These are phyloP conservation scores for Platismatia glauca DNA, from an alignment of 495 filamentous ascomycete species.

Conservation along the genomic window DNA sequence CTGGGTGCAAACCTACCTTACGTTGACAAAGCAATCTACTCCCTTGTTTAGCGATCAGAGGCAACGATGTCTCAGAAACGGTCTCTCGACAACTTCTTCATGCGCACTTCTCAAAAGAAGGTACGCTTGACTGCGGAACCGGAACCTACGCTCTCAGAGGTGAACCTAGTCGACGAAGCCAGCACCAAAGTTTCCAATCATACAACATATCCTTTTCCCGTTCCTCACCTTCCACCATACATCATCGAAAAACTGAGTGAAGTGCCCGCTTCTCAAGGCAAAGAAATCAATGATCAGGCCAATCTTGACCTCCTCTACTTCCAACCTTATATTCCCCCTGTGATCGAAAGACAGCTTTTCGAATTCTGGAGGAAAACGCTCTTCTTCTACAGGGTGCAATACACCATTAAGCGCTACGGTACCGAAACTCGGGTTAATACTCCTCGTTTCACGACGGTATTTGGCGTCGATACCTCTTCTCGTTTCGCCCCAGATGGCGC, in stretches of 20 bases:
- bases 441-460: constrained; percentile 63
- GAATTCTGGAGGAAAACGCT: constrained; percentile 52
- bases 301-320: constrained; percentile 61
- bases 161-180: neutral
- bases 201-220: constrained; percentile 53
- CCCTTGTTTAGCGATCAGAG: neutral
- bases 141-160: neutral
- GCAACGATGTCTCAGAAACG: constrained; percentile 33
- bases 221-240: constrained; percentile 44
- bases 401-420: constrained; percentile 53
- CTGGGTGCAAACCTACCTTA: too few relatives aligned
- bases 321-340: constrained; percentile 50
- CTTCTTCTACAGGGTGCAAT: constrained; percentile 65
- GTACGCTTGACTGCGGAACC: constrained; percentile 10
- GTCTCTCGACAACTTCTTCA: constrained; percentile 45
- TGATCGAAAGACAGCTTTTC: constrained; percentile 49
- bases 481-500: constrained; percentile 33
- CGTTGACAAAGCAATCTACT: neutral
- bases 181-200: constrained; percentile 33
- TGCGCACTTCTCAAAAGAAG: constrained; percentile 34
- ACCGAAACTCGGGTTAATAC: constrained; percentile 53
- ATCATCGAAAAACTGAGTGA: constrained; percentile 31
- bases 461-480: constrained; percentile 56
- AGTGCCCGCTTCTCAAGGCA: constrained; percentile 32
- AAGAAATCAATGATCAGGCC: constrained; percentile 48